These are phyloP conservation scores for Boletus eberwhitei DNA, from an alignment of 768 basidiomycete genomes.

Conservation along the genomic window DNA sequence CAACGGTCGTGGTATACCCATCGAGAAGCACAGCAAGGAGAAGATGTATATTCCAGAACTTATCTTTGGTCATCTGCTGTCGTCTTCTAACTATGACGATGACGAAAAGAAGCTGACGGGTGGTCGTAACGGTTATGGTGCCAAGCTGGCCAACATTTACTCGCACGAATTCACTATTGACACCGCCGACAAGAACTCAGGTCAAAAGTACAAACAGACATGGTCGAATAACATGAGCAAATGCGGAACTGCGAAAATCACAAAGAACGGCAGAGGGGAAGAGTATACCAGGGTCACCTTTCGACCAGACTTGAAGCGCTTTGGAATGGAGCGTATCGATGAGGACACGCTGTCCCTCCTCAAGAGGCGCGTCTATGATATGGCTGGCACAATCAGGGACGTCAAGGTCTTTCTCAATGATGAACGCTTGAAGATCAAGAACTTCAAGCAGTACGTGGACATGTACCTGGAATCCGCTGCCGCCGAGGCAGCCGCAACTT, in stretches of 20 bases:
- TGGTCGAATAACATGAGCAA: slow-evolving; percentile 93
- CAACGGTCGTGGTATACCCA: slow-evolving; percentile 94
- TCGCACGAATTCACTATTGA: slow-evolving; percentile 95
- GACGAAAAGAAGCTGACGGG: slow-evolving; percentile 98
- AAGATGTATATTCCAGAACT: slow-evolving; percentile 95
- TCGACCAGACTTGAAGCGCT: slow-evolving; percentile 86
- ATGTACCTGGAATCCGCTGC: slow-evolving; percentile 82
- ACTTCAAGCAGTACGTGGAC: slow-evolving; percentile 96
- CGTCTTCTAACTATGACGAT: slow-evolving; percentile 97
- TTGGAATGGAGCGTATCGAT: slow-evolving; percentile 90
- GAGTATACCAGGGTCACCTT: slow-evolving; percentile 94
- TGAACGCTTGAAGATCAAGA: slow-evolving; percentile 87
- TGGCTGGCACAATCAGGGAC: slow-evolving; percentile 93
- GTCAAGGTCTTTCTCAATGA: slow-evolving; percentile 93
- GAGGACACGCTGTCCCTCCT: slow-evolving; percentile 86
- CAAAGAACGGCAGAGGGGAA: slow-evolving; percentile 81
- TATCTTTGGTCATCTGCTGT: slow-evolving; percentile 93
- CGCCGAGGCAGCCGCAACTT: slow-evolving; percentile 61
- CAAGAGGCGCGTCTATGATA: slow-evolving; percentile 91
- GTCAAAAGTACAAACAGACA: slow-evolving; percentile 92
- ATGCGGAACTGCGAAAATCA: slow-evolving; percentile 88
- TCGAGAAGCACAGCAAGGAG: slow-evolving; percentile 91
- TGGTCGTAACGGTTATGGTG: slow-evolving; percentile 97
- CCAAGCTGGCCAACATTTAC: slow-evolving; percentile 98
- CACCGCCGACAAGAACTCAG: slow-evolving; percentile 83